Evolutionary conservation across 2,329 filamentous ascomycete species (phyloP).

Genomic region (Claviceps citrina): DNA sequence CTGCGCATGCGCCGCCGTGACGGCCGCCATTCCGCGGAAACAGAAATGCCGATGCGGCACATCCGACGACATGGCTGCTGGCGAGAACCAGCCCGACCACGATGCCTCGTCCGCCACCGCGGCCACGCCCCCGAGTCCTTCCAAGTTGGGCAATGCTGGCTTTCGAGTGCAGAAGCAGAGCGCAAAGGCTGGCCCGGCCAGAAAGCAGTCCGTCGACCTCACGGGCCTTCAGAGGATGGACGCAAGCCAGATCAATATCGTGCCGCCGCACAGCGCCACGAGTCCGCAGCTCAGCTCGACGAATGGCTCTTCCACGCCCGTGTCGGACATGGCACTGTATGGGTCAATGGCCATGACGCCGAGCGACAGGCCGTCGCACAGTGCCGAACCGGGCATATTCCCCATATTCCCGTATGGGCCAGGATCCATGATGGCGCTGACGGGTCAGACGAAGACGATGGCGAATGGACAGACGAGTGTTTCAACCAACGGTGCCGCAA

Average conservation of each 20-base stretch:
- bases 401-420: constrained; percentile 19
- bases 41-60: constrained; percentile 39
- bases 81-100: constrained; percentile 11
- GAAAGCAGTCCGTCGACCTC: constrained; percentile 36
- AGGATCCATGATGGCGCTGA: constrained; percentile 11
- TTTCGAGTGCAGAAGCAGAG: constrained; percentile 32
- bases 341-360: constrained; percentile 15
- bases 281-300: constrained; percentile 11
- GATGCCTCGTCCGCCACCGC: constrained; percentile 11
- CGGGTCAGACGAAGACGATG: constrained; percentile 8
- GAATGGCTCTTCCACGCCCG: constrained; percentile 8
- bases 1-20: constrained; percentile 50
- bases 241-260: constrained; percentile 33
- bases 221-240: constrained; percentile 37
- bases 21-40: constrained; percentile 45
- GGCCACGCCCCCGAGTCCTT: constrained; percentile 16
- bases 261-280: constrained; percentile 19
- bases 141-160: constrained; percentile 15
- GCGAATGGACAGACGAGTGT: constrained; percentile 10
- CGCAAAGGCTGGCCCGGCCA: constrained; percentile 19
- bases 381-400: constrained; percentile 14
- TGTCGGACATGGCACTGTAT: constrained; percentile 14
- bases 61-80: constrained; percentile 12
- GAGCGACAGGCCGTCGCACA: constrained; percentile 12
- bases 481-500: constrained; percentile 10